Evolutionary conservation across 805 yeast genomes (phyloP).

Genomic region (Wickerhamomyces chambardii): DNA sequence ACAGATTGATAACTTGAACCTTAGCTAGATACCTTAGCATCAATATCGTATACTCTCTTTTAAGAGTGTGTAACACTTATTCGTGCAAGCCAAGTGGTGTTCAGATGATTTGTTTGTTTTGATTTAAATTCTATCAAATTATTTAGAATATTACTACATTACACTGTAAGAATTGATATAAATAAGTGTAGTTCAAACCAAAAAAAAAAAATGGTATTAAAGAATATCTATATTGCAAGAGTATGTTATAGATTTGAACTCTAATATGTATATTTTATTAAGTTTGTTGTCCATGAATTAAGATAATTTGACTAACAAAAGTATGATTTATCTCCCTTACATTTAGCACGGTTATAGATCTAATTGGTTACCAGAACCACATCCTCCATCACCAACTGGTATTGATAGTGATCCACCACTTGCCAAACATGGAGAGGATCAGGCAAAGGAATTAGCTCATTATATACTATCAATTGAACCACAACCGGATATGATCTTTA

Average conservation of each 20-base stretch:
- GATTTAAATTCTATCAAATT: too few species aligned
- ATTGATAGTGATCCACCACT: constrained; percentile 84
- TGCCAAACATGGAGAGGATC: constrained; percentile 82
- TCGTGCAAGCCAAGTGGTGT: too few species aligned
- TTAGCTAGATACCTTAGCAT: too few species aligned
- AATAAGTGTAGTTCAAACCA: too few species aligned
- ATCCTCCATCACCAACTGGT: constrained; percentile 79
- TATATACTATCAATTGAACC: constrained; percentile 43
- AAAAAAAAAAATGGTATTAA: constrained; percentile 30
- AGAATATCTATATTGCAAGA: constrained; percentile 62
- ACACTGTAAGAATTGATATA: too few species aligned
- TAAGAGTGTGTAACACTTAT: too few species aligned
- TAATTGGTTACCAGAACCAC: constrained; percentile 72
- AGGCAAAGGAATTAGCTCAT: constrained; percentile 71
- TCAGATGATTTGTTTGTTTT: too few species aligned
- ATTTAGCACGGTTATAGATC: constrained; percentile 76
- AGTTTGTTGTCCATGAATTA: too few species aligned
- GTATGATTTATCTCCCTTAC: not conserved
- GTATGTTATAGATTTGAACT: constrained; percentile 9
- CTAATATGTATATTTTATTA: too few species aligned
- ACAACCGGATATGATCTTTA: constrained; percentile 60
- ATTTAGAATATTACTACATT: too few species aligned
- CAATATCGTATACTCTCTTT: too few species aligned
- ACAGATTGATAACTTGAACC: too few species aligned
- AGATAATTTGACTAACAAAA: not conserved